Conservation (phyloP, 2,329 filamentous ascomycete genomes). For the Colletotrichum abscissum region DNA sequence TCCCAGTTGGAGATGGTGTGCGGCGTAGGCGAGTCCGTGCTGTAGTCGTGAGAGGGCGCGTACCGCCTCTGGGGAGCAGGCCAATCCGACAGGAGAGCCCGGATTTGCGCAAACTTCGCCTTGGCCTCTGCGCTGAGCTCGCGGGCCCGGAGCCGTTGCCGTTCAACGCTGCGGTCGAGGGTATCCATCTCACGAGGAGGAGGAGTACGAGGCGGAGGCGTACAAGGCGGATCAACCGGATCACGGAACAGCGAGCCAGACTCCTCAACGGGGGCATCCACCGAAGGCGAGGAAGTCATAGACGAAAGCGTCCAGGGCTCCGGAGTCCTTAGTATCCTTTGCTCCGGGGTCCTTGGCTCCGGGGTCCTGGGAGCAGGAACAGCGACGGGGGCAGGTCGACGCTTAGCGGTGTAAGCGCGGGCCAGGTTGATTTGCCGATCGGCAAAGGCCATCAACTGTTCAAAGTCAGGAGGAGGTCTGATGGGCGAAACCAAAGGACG, state of each 20-base stretch:
- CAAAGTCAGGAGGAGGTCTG: neutral
- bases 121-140: neutral
- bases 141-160: neutral
- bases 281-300: neutral
- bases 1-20: constrained; percentile 19
- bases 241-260: neutral
- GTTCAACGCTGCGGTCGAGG: constrained; percentile 9
- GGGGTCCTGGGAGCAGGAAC: neutral
- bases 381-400: neutral
- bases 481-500: neutral
- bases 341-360: neutral
- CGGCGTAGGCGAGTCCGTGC: constrained; percentile 8
- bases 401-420: neutral
- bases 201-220: neutral
- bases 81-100: neutral
- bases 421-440: neutral
- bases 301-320: neutral
- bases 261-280: neutral
- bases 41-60: constrained; percentile 13
- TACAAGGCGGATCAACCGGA: neutral
- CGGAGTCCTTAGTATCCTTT: neutral
- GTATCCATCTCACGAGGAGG: constrained; percentile 1
- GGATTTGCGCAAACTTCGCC: constrained; percentile 10
- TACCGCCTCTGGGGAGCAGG: neutral
- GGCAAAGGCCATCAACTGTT: constrained; percentile 14